Evolutionary conservation across 2,329 filamentous ascomycete species (phyloP).

Genomic region (Xylariaceae sp.): DNA sequence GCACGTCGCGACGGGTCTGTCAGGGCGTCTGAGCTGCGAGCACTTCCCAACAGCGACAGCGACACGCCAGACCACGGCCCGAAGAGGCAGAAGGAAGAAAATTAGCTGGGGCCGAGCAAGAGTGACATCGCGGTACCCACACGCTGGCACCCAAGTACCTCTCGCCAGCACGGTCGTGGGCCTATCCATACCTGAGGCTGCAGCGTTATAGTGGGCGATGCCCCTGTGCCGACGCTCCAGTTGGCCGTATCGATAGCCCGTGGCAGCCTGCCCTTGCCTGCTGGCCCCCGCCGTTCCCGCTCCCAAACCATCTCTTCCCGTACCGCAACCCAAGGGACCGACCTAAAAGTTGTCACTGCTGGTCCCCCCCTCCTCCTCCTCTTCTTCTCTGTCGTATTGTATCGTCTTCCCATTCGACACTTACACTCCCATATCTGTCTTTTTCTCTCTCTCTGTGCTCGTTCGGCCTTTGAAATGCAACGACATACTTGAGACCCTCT

Average conservation of each 20-base stretch:
- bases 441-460: not conserved
- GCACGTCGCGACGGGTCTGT: not conserved
- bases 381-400: not conserved
- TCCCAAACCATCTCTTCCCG: too few relatives aligned
- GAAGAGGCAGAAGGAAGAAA: conserved; percentile 6
- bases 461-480: not conserved
- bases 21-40: not conserved
- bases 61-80: too few relatives aligned
- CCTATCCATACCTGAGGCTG: too few relatives aligned
- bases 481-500: not conserved
- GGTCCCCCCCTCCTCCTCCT: not conserved
- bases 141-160: too few relatives aligned
- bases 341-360: too few relatives aligned
- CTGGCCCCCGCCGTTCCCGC: not conserved
- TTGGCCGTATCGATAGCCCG: not conserved
- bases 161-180: too few relatives aligned
- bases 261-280: not conserved
- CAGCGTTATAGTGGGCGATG: too few relatives aligned
- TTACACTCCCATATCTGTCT: not conserved
- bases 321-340: too few relatives aligned
- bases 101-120: conserved; percentile 1
- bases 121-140: too few relatives aligned
- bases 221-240: too few relatives aligned
- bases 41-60: not conserved
- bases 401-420: too few relatives aligned